Base-by-base conservation (phyloP, 805 yeast genomes). In the Saturnispora dispora region DNA sequence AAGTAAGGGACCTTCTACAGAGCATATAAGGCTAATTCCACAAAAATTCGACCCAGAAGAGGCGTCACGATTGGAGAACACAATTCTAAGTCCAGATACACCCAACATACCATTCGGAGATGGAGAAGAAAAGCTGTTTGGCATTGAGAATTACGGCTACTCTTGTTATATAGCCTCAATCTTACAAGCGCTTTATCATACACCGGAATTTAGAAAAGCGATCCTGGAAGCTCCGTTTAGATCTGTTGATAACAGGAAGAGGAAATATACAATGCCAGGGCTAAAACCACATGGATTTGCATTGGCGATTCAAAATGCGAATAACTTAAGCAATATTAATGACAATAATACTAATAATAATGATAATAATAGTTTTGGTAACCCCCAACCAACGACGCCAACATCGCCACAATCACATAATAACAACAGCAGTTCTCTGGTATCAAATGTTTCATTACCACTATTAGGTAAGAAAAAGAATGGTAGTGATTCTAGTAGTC, bases 141-240 rank as follows among this genome's bases (percentile, higher is more conserved):
- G 95, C 1, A 79, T 84, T 77, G 93, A 86, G 63, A 86, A 86
- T 62, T 85, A 85, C 60, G 96, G 95, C 2, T 84, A 89, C 64
- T 89, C 97, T 0, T 93, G 98, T 69, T 91, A 91, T 70, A 87
- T 96, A 67, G 93, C 93, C 60, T 88, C 96, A 9, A 86, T 93
- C 30, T 69, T 93, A 23, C 99, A 93, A 65, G 88, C 95, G 57
- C 74, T 91, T 9, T 91, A 79, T 71, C 83, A 85, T 68, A 76
- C 91, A 3, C 74, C 77, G 25, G 76, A 75, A 28, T 88, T 93
- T 60, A 76, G 97, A 45, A 66, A 71, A 17, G 74, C 73, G 49
- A 63, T 85, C 1, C 64, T 81, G 46, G 67, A 70, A 48, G 73
- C 72, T 54, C 85, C 85, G 3, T 56, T 59, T 7, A 66, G 70